Conservation (phyloP, 352 stramenopile species). For the Phytophthora litchii region DNA sequence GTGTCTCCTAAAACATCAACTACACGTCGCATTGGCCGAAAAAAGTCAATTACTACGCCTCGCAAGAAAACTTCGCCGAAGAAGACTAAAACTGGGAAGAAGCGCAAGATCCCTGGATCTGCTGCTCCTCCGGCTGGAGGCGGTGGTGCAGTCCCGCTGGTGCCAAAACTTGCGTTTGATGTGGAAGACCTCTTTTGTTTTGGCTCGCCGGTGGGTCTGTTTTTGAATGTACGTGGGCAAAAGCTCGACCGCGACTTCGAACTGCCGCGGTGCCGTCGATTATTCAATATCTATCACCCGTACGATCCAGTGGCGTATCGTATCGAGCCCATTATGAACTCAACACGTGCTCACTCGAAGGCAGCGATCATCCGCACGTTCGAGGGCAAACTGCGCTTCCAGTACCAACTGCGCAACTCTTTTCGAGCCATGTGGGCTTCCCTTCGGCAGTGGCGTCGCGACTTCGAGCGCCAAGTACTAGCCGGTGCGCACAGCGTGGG, state of each 20-base stretch:
- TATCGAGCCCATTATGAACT: constrained; percentile 94
- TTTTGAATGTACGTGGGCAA: constrained; percentile 92
- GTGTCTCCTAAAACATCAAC: constrained; percentile 10
- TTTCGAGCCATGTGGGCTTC: constrained; percentile 83
- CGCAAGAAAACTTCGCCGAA: constrained; percentile 31
- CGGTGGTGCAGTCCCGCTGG: constrained; percentile 27
- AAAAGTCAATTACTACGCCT: constrained; percentile 13
- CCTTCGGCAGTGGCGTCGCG: constrained; percentile 70
- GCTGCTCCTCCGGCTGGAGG: constrained; percentile 9
- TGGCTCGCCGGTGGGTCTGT: constrained; percentile 91
- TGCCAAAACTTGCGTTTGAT: constrained; percentile 75
- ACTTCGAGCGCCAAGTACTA: constrained; percentile 82
- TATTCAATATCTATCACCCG: constrained; percentile 97
- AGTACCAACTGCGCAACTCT: constrained; percentile 87
- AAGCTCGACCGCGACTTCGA: constrained; percentile 69
- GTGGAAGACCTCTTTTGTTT: constrained; percentile 91
- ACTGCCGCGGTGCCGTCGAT: constrained; percentile 75
- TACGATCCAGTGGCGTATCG: constrained; percentile 95
- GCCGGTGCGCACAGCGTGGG: constrained; percentile 70
- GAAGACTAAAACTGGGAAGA: constrained; percentile 22
- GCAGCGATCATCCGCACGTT: constrained; percentile 86
- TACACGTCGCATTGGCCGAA: constrained; percentile 13
- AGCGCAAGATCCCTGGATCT: constrained; percentile 21
- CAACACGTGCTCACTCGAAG: constrained; percentile 73
- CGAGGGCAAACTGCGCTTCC: constrained; percentile 81